These are phyloP conservation scores for Chlorella vulgaris DNA, from an alignment of 139 green algal species.

Conservation along the genomic window DNA sequence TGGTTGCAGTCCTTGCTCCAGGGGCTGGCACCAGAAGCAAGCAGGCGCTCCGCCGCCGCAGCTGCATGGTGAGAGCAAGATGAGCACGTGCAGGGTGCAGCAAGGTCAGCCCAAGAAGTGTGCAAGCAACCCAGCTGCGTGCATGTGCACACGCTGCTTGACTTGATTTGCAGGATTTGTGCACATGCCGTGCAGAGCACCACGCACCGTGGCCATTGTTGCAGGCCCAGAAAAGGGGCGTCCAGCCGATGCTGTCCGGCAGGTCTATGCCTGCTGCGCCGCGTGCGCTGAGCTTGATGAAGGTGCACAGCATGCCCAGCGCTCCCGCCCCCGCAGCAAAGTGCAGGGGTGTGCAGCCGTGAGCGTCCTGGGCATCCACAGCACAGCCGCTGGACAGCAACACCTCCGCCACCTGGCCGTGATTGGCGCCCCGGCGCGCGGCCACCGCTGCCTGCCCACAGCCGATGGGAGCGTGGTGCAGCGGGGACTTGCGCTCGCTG, in stretches of 20 bases:
- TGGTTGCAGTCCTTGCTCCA: slow-evolving; percentile 36
- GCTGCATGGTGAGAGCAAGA: slow-evolving; percentile 4
- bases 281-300: slow-evolving; percentile 20
- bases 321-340: slow-evolving; percentile 83
- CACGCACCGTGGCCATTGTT: slow-evolving; percentile 37
- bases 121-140: neutral
- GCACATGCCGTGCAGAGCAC: neutral
- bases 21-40: slow-evolving; percentile 21
- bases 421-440: slow-evolving; percentile 13
- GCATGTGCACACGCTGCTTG: neutral
- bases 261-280: neutral
- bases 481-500: slow-evolving; percentile 14
- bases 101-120: neutral
- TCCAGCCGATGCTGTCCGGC: slow-evolving; percentile 30
- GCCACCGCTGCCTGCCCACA: slow-evolving; percentile 1
- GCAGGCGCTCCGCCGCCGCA: slow-evolving; percentile 26
- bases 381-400: slow-evolving; percentile 80
- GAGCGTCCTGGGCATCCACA: slow-evolving; percentile 84
- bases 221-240: slow-evolving; percentile 42
- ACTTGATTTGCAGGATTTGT: neutral
- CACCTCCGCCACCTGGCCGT: slow-evolving; percentile 44
- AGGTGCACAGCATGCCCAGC: slow-evolving; percentile 21
- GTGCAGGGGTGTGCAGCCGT: slow-evolving; percentile 93
- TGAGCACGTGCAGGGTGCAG: neutral
- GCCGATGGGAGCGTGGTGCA: slow-evolving; percentile 37